These are phyloP conservation scores for Ustilago vetiveriae DNA, from an alignment of 1,284 basidiomycete species.

Conservation along the genomic window DNA sequence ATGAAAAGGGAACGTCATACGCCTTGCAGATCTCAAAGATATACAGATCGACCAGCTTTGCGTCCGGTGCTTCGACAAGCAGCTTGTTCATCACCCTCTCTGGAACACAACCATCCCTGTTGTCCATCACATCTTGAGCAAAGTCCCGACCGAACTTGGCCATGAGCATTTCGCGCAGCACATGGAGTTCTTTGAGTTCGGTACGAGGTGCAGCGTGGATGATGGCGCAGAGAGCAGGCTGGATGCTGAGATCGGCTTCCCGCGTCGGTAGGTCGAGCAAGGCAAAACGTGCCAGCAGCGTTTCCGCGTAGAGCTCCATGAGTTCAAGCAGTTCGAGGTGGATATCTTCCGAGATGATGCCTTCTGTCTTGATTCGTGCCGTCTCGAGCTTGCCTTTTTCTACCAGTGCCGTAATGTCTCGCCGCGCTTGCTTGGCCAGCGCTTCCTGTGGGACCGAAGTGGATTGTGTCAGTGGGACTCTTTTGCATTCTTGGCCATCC, in stretches of 20 bases:
- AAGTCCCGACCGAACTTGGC: constrained; percentile 90
- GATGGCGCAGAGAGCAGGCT: constrained; percentile 79
- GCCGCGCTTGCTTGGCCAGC: constrained; percentile 81
- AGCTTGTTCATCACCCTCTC: constrained; percentile 81
- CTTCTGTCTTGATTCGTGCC: constrained; percentile 81
- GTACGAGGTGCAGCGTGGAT: constrained; percentile 90
- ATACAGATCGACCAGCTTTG: constrained; percentile 77
- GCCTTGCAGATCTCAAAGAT: constrained; percentile 58
- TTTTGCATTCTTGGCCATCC: too few relatives aligned
- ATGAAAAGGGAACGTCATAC: constrained; percentile 54
- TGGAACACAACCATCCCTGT: constrained; percentile 79
- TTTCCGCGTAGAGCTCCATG: constrained; percentile 90
- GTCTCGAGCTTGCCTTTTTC: constrained; percentile 84
- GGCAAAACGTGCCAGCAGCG: constrained; percentile 89
- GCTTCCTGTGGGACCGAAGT: constrained; percentile 71
- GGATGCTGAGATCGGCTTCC: constrained; percentile 84
- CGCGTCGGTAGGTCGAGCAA: constrained; percentile 80
- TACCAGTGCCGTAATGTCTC: constrained; percentile 80
- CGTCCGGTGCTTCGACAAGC: constrained; percentile 75
- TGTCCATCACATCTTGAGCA: constrained; percentile 81
- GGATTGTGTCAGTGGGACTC: neutral
- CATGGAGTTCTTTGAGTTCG: constrained; percentile 78
- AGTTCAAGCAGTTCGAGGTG: constrained; percentile 75
- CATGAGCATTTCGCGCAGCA: constrained; percentile 90
- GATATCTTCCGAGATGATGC: constrained; percentile 82